Percentiles rank a stretch among this genome's conserved stretches.
Evolutionary conservation across 2,329 filamentous ascomycete species (phyloP).

Genomic region (Pseudopithomyces chartarum): DNA sequence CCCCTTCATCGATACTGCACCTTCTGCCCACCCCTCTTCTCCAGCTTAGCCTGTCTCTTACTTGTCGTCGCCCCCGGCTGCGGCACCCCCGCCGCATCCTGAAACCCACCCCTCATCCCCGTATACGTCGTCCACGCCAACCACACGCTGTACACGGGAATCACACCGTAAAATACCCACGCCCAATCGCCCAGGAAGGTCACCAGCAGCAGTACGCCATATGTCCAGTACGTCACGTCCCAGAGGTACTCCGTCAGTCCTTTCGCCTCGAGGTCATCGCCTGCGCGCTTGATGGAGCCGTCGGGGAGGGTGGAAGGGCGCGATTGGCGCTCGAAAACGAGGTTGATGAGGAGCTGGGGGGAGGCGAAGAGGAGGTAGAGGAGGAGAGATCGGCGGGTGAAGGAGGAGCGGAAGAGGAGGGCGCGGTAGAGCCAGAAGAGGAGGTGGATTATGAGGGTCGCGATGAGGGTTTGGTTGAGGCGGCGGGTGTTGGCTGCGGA

Average conservation of each 20-base stretch:
- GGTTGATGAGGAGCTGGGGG: slow-evolving; percentile 79
- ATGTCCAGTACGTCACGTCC: slow-evolving; percentile 94
- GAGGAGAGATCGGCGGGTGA: slow-evolving; percentile 56
- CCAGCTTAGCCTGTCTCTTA: slow-evolving; percentile 57
- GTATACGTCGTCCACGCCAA: slow-evolving; percentile 53
- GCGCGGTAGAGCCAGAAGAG: slow-evolving; percentile 76
- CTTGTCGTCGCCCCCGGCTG: slow-evolving; percentile 41
- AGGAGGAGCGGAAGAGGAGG: slow-evolving; percentile 65
- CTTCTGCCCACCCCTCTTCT: slow-evolving; percentile 57
- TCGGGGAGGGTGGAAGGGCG: slow-evolving; percentile 72
- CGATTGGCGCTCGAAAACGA: slow-evolving; percentile 82
- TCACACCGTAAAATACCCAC: slow-evolving; percentile 65
- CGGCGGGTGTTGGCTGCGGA: slow-evolving; percentile 79
- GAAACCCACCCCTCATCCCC: slow-evolving; percentile 49
- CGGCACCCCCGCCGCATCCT: slow-evolving; percentile 48
- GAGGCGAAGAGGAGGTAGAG: slow-evolving; percentile 74
- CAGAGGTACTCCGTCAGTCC: slow-evolving; percentile 98
- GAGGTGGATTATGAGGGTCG: slow-evolving; percentile 71
- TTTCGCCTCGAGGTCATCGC: slow-evolving; percentile 84
- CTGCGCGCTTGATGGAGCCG: slow-evolving; percentile 70
- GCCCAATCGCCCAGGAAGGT: slow-evolving; percentile 80
- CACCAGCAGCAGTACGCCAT: slow-evolving; percentile 74
- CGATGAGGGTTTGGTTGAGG: slow-evolving; percentile 81
- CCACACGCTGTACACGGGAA: slow-evolving; percentile 55
- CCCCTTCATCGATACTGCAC: slow-evolving; percentile 50